A percentile compares a stretch with the other conserved stretches of the same genome.
phyloP scores from a whole-genome alignment of 1,284 basidiomycete genomes.

The Takashimella koratensis region DNA sequence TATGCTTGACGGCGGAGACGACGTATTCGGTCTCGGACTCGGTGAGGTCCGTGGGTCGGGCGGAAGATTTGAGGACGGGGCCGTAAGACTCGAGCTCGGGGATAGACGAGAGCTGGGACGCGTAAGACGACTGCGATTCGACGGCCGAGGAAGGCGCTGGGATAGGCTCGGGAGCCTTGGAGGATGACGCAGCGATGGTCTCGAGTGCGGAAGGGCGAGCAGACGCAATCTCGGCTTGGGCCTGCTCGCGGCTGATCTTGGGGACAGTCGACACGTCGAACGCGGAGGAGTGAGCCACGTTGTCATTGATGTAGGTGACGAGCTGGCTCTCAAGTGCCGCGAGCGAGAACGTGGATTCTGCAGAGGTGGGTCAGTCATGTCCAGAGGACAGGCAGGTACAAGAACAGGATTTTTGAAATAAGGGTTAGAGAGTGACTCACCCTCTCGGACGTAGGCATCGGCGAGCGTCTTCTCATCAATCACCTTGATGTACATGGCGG shows the following conservation, averaged over 20 bases:
- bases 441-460: conserved; percentile 85
- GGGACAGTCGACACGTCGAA: conserved; percentile 81
- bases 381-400: too few relatives aligned
- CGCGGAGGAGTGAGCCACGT: conserved; percentile 61
- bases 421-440: conserved; percentile 55
- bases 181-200: conserved; percentile 57
- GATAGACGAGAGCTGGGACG: conserved; percentile 76
- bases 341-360: conserved; percentile 88
- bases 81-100: conserved; percentile 86
- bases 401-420: too few relatives aligned
- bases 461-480: conserved; percentile 77
- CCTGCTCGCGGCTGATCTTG: conserved; percentile 84
- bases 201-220: conserved; percentile 78
- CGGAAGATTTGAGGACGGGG: conserved; percentile 78
- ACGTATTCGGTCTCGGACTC: conserved; percentile 99
- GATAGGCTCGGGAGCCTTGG: conserved; percentile 57
- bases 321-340: conserved; percentile 80
- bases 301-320: conserved; percentile 82
- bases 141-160: conserved; percentile 66
- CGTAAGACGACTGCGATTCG: conserved; percentile 81
- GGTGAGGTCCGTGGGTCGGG: conserved; percentile 77
- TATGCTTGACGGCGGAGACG: conserved; percentile 92
- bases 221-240: conserved; percentile 70
- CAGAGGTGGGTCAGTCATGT: conserved; percentile 5
- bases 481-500: conserved; percentile 85